Base-by-base conservation (phyloP, 352 stramenopile species). In the Pythium phragmitis region DNA sequence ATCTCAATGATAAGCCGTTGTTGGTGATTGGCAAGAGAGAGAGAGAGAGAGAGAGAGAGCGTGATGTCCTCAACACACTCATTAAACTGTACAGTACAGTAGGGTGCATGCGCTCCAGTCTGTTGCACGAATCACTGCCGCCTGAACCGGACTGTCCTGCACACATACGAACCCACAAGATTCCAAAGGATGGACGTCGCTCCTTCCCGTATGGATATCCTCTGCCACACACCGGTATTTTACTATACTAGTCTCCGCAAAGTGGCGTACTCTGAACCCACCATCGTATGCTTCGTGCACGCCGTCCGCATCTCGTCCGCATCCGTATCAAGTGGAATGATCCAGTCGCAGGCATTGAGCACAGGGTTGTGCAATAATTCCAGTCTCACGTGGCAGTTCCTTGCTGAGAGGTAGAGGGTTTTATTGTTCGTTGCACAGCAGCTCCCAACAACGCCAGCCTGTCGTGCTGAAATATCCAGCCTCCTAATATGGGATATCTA, bases 381-480 rank as follows among this genome's bases (percentile, higher is more conserved):
- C 45, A 50, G 45, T 33, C 45, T 33, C 45, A 50, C 45, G 19
- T 50, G n/a, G 19, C 7, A 16, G 45, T 50, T 50, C 45, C 45
- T 33, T 30, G 12, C 21, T n/a, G 9, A 50, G 4, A 46, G 39
- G 7, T 2, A 3, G 1, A 30, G 4, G 45, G 4, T 11, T 39
- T 9, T 39, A 39, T 39, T 39, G 34, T 39, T 37, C 33, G 34
- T 39, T 9, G 7, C 34, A 39, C 11, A 6, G 34, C 11, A 13
- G 34, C 26, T 30, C 26, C 26, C 26, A 30, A 30, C 26, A 39
- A 13, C 34, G 7, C 7, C 34, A 39, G 39, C 5, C 39, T 46
- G 39, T 9, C 17, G 39, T 46, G 39, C 8, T 46, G 39, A 46
- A 14, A 23, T 46, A 46, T 30, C 26, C 26, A 30, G 26, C 26